Evolutionary conservation across 352 stramenopile genomes (phyloP).

Genomic region (Pythium rhizo-oryzae): DNA sequence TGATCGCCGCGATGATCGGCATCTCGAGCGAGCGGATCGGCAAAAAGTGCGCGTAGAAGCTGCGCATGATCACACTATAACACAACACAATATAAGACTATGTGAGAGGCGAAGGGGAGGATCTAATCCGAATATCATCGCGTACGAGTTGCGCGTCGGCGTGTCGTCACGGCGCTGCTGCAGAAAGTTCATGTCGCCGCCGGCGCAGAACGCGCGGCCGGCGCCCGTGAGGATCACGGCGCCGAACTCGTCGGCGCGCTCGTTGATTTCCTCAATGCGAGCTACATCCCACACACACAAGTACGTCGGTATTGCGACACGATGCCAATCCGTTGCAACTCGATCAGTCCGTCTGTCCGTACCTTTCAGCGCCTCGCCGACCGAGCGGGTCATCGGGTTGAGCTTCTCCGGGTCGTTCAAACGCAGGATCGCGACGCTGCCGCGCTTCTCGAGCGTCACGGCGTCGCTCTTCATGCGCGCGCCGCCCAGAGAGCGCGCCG

Average conservation of each 20-base stretch:
- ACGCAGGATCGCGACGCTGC: conserved; percentile 48
- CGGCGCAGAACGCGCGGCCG: conserved; percentile 84
- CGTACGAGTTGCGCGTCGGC: conserved; percentile 71
- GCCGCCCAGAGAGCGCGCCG: conserved; percentile 3
- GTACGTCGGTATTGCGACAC: background rate
- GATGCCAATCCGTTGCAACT: background rate
- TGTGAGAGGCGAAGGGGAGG: background rate
- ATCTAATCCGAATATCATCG: background rate
- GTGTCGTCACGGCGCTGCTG: conserved; percentile 55
- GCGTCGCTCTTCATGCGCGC: conserved; percentile 38
- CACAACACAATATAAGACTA: background rate
- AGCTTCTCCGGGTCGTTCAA: conserved; percentile 83
- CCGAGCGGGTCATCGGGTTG: conserved; percentile 87
- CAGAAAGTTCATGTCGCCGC: conserved; percentile 88
- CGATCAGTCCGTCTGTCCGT: background rate
- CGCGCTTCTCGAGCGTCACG: conserved; percentile 56
- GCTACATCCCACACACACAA: conserved; percentile 17
- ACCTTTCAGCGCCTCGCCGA: conserved; percentile 73
- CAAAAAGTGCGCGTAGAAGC: conserved; percentile 87
- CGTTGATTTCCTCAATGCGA: conserved; percentile 54
- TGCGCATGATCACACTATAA: conserved; percentile 69
- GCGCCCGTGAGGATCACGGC: conserved; percentile 79
- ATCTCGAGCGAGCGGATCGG: conserved; percentile 76
- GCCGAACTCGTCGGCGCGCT: conserved; percentile 49
- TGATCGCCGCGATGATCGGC: conserved; percentile 84